Conservation (phyloP, 202 grass and related monocot genomes). For the Dendrocalamus latiflorus region DNA sequence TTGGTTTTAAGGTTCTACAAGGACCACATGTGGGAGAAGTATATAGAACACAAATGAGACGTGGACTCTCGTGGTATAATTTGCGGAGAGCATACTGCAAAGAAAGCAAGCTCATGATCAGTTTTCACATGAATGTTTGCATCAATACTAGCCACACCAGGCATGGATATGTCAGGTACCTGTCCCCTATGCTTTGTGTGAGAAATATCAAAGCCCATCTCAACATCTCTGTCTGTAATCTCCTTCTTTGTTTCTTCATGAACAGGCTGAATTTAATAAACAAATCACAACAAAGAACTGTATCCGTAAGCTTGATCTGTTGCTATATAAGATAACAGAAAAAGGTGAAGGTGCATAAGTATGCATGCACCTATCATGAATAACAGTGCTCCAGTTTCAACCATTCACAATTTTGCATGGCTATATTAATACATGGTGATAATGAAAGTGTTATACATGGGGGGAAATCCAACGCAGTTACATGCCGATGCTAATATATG, state of each 20-base stretch:
- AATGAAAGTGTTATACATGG: background rate
- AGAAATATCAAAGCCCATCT: slow-evolving; percentile 92
- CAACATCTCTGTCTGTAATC: slow-evolving; percentile 63
- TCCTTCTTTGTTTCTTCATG: slow-evolving; percentile 73
- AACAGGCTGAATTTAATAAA: slow-evolving; percentile 60
- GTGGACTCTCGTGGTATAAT: slow-evolving; percentile 91
- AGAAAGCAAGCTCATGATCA: slow-evolving; percentile 21
- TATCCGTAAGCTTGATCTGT: slow-evolving; percentile 5
- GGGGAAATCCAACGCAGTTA: background rate
- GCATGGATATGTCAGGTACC: slow-evolving; percentile 40
- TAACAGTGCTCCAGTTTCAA: background rate
- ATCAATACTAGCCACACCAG: background rate
- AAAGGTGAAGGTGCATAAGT: background rate
- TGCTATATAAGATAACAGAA: background rate
- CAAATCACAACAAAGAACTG: slow-evolving; percentile 16
- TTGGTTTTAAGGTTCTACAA: slow-evolving; percentile 97
- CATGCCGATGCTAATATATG: background rate
- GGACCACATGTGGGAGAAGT: slow-evolving; percentile 98
- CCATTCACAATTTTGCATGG: background rate
- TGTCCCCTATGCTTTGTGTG: slow-evolving; percentile 80
- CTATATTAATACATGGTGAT: background rate
- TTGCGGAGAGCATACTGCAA: slow-evolving; percentile 93
- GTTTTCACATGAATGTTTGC: slow-evolving; percentile 9
- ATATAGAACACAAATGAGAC: slow-evolving; percentile 87
- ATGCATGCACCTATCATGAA: background rate